phyloP scores from a whole-genome alignment of 139 green algal species.

The Deuterostichococcus epilithicus region DNA sequence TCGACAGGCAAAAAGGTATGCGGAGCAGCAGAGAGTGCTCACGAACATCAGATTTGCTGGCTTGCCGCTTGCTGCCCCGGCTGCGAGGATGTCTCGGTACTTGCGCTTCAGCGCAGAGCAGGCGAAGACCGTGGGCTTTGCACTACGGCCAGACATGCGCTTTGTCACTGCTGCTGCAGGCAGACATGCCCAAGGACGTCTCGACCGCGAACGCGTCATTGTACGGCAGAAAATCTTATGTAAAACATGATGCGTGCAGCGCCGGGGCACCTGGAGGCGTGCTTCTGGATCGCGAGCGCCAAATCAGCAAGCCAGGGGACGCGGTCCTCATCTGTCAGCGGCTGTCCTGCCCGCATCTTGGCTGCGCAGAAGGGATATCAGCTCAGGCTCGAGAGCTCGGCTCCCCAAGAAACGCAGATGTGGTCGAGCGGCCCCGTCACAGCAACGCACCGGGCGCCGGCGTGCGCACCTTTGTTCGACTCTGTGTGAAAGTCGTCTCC shows the following conservation, averaged over 20 bases:
- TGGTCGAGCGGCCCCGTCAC: not conserved
- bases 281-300: conserved; percentile 1
- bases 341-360: conserved; percentile 7
- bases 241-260: no score
- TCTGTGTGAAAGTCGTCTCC: conserved; percentile 19
- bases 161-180: no score
- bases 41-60: conserved; percentile 8
- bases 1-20: not conserved
- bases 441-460: not conserved
- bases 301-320: conserved; percentile 24
- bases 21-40: not conserved
- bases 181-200: no score
- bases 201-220: no score
- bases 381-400: not conserved
- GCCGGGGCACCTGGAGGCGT: no score
- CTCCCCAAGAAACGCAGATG: not conserved
- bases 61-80: not conserved
- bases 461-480: conserved; percentile 11
- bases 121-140: conserved; percentile 18
- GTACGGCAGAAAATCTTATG: no score
- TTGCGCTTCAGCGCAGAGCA: conserved; percentile 37
- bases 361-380: not conserved
- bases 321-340: conserved; percentile 20
- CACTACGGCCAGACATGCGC: no score
- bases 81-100: conserved; percentile 24